phyloP scores from a whole-genome alignment of 441 rosid genomes.

The Pelargonium cotyledonis region DNA sequence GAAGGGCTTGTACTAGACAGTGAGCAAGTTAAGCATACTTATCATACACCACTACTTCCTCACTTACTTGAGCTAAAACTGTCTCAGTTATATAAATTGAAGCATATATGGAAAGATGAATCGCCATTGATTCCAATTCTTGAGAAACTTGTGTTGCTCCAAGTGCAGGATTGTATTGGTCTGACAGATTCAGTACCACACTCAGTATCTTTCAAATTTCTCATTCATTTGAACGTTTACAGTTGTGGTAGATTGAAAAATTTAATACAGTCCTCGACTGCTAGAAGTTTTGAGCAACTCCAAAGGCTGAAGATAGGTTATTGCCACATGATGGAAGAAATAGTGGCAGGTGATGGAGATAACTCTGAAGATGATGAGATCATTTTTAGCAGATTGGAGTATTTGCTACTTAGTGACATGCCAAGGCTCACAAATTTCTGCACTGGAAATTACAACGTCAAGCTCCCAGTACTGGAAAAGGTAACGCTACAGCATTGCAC shows the following conservation, averaged over 20 bases:
- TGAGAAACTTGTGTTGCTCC: not conserved
- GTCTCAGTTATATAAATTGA: not conserved
- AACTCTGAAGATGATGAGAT: not conserved
- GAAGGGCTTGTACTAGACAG: not conserved
- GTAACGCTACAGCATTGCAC: not conserved
- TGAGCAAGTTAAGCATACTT: not conserved
- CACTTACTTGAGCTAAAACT: not conserved
- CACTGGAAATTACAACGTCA: not conserved
- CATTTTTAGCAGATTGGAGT: not conserved
- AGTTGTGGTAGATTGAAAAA: conserved; percentile 19
- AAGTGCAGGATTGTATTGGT: conserved; percentile 4
- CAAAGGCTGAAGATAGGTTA: not conserved
- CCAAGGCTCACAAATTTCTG: not conserved
- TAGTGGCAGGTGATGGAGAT: not conserved
- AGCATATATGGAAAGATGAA: not conserved
- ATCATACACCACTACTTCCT: not conserved
- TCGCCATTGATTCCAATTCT: not conserved
- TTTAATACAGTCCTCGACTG: not conserved
- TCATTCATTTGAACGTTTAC: conserved; percentile 18
- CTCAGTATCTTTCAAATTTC: conserved; percentile 14
- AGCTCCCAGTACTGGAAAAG: not conserved
- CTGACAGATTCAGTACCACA: conserved; percentile 18
- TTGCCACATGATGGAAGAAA: not conserved
- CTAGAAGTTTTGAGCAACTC: not conserved
- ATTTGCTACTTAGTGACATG: not conserved